Percentiles rank a stretch among this genome's conserved stretches.
Evolutionary conservation across 1,139 yeast species (phyloP).

Genomic region (Sugiyamaella neomexicana): DNA sequence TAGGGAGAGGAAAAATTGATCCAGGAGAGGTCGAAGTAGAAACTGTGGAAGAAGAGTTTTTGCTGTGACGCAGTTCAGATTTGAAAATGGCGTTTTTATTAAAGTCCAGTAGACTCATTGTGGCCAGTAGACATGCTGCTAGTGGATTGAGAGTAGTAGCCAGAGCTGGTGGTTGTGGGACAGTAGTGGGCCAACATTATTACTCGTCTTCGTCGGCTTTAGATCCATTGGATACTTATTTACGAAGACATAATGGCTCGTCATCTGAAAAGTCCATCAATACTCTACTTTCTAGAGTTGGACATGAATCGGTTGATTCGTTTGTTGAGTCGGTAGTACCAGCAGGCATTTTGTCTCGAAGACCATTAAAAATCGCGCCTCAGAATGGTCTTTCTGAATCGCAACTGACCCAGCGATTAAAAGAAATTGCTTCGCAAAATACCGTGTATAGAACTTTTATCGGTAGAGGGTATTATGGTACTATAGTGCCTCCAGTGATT

Average conservation of each 20-base stretch:
- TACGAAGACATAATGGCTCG: constrained; percentile 91
- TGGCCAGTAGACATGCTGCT: constrained; percentile 3
- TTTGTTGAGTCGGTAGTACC: constrained; percentile 80
- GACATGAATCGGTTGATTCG: constrained; percentile 64
- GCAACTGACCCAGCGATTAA: constrained; percentile 71
- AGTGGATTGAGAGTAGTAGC: neutral
- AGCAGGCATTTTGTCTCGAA: constrained; percentile 63
- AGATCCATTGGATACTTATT: constrained; percentile 69
- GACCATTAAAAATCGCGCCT: constrained; percentile 65
- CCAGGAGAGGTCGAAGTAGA: too few relatives aligned
- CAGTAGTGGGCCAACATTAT: neutral
- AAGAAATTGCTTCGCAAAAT: constrained; percentile 72
- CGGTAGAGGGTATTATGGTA: constrained; percentile 94
- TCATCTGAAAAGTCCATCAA: constrained; percentile 57
- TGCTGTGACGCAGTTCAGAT: too few relatives aligned
- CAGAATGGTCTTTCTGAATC: constrained; percentile 75
- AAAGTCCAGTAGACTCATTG: constrained; percentile 5
- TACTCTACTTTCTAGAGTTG: constrained; percentile 65
- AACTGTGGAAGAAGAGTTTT: too few relatives aligned
- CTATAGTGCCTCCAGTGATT: constrained; percentile 85
- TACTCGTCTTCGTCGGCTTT: constrained; percentile 20
- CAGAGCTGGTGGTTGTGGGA: neutral
- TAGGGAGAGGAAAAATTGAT: neutral
- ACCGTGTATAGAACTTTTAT: constrained; percentile 69
- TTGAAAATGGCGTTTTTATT: constrained; percentile 6